Evolutionary conservation across 371 early-diverging fungal species (phyloP), one percentile per base, ranked within the genome.

Genomic region (Mucor irregularis): DNA sequence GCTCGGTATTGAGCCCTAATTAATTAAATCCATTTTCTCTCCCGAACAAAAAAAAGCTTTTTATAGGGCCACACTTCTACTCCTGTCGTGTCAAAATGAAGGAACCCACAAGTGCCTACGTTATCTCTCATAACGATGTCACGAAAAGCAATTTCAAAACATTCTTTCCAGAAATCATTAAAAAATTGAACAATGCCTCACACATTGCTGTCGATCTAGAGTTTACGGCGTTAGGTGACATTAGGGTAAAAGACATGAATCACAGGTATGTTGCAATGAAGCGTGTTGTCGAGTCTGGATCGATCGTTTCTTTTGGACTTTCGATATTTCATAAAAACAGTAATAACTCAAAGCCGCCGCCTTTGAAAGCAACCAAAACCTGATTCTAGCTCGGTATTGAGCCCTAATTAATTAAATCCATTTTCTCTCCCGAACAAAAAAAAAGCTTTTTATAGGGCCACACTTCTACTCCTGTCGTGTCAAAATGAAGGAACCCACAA

Each of bases 171-270:
- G 33, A 19, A 2, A 57, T 76, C 5, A 35, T 73, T 0, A 42
- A 53, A 9, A 64, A 45, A 39, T 35, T 73, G 9, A 56, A 45
- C 4, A 11, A 64, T 3, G 88, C 90, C 5, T 63, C 74, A 21
- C 91, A 87, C 58, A 76, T 96, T 40, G 84, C 95, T 4, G 54
- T 96, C 30, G 97, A 96, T 69, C 82, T 87, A 1, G 97, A 96
- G 64, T 96, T 96, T 65, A 87, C 93, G 4, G 95, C 95, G 0
- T 80, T 92, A 3, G 86, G 88, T 16, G 58, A 59, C 11, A 53
- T 54, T 8, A 28, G 58, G 19, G 14, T 34, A 10, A 54, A 66
- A 34, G 80, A 87, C 58, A 80, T 95, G 61, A 82, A 85, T 34
- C 86, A 89, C 6, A 83, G 92, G 22, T 97, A 94, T 71, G 62